Evolutionary conservation across 129 eudicot genomes (phyloP), one percentile per base, ranked within the genome.

Genomic region (Lactuca sativa): DNA sequence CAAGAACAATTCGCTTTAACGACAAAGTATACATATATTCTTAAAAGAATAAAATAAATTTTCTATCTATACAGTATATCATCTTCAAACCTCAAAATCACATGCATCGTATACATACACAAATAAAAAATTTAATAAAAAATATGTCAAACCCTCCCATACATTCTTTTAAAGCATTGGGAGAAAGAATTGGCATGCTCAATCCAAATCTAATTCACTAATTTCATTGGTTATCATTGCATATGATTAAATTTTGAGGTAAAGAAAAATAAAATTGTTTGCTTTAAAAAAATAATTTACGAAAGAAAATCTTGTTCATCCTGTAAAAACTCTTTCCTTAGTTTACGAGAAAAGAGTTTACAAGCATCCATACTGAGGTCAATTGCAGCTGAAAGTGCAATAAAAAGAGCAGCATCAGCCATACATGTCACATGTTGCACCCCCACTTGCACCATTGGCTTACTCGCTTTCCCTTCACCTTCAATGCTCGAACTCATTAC

Each of bases 301-400:
- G 79, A 65, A 48, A 84, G 79, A 12, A 83, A 74, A 36, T 88
- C 95, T 38, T 88, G 96, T 40, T 88, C 95, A 36, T 88, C 86
- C 30, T 69, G 82, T 60, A 78, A 59, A 49, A 93, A 84, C 75
- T 93, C 98, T 79, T 87, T 93, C 74, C 95, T 71, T 4, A 93
- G 78, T 44, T 89, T 89, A 1, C 70, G 80, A 5, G 98, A 85
- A 74, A 93, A 93, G 14, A 89, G 84, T 48, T 83, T 67, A 58
- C 98, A 93, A 44, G 98, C 96, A 59, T 93, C 98, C 92, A 93
- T 89, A 67, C 98, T 89, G 1, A 93, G 92, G 75, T 93, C 96
- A 5, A 89, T 80, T 17, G 98, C 98, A 56, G 98, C 98, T 2
- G 98, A 83, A 36, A 93, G 90, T 4, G 96, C 98, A 4, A 93